These are phyloP conservation scores for Wickerhamomyces bisporus DNA, from an alignment of 805 yeast species.

Conservation along the genomic window DNA sequence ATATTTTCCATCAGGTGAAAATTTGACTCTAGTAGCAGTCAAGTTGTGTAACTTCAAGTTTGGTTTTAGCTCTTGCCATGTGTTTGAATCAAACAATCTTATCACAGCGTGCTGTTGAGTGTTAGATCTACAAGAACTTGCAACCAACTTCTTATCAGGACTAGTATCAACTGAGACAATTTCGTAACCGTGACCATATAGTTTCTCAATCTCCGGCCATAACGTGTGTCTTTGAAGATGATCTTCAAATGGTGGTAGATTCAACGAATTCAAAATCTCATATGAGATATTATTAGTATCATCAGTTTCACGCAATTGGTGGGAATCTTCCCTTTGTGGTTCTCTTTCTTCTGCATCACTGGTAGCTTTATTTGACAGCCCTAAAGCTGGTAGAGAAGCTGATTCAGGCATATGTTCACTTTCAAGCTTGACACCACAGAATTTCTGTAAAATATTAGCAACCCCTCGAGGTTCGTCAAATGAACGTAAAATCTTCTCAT, in stretches of 20 bases:
- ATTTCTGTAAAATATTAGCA: conserved; percentile 49
- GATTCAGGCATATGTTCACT: conserved; percentile 57
- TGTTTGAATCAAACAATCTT: conserved; percentile 59
- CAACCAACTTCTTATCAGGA: conserved; percentile 57
- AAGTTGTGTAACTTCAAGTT: conserved; percentile 64
- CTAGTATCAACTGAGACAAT: conserved; percentile 73
- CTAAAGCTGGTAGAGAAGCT: conserved; percentile 89
- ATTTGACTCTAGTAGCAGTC: conserved; percentile 79
- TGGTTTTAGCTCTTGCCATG: conserved; percentile 59
- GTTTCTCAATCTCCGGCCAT: conserved; percentile 92
- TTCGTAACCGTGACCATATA: conserved; percentile 98
- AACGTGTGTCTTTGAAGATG: conserved; percentile 85
- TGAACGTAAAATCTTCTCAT: conserved; percentile 85
- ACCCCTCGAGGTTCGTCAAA: conserved; percentile 86
- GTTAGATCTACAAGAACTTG: conserved; percentile 91
- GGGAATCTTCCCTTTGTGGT: conserved; percentile 22
- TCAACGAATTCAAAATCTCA: conserved; percentile 42
- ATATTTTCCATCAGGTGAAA: conserved; percentile 61
- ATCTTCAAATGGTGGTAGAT: conserved; percentile 79
- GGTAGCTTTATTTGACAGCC: conserved; percentile 87
- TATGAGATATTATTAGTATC: conserved; percentile 35
- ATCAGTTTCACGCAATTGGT: conserved; percentile 27
- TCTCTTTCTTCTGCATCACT: conserved; percentile 33
- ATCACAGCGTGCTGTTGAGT: conserved; percentile 79
- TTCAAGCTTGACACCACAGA: conserved; percentile 41